Evolutionary conservation across 495 filamentous ascomycete genomes (phyloP).

Genomic region (Aspergillus biplanus): DNA sequence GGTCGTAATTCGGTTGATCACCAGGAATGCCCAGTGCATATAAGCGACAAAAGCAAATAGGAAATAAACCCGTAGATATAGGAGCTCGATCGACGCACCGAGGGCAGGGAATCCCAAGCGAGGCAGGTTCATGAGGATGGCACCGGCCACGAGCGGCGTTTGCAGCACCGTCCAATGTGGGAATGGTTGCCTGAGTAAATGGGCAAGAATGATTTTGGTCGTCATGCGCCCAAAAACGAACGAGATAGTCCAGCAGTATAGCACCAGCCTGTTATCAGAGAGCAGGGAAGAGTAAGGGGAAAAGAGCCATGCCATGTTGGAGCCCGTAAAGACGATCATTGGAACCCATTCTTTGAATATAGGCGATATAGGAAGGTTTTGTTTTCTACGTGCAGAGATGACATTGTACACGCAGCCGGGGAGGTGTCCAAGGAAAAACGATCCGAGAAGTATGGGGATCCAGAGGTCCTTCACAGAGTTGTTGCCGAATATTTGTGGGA

Average conservation of each 20-base stretch:
- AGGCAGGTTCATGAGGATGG: slow-evolving; percentile 81
- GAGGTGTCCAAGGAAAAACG: slow-evolving; percentile 80
- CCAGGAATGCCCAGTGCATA: slow-evolving; percentile 87
- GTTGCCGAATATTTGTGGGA: slow-evolving; percentile 61
- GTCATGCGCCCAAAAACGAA: slow-evolving; percentile 99
- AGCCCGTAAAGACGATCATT: slow-evolving; percentile 76
- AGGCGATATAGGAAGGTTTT: slow-evolving; percentile 76
- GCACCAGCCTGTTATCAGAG: slow-evolving; percentile 78
- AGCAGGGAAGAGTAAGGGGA: slow-evolving; percentile 82
- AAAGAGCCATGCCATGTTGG: slow-evolving; percentile 81
- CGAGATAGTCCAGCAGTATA: slow-evolving; percentile 91
- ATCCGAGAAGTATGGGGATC: slow-evolving; percentile 73
- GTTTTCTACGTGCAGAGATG: slow-evolving; percentile 68
- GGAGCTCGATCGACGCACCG: slow-evolving; percentile 63
- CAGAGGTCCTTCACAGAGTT: slow-evolving; percentile 82
- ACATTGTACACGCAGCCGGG: slow-evolving; percentile 83
- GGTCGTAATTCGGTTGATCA: slow-evolving; percentile 88
- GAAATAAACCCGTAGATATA: slow-evolving; percentile 83
- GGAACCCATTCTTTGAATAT: slow-evolving; percentile 95
- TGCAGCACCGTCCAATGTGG: slow-evolving; percentile 95
- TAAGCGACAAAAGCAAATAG: slow-evolving; percentile 80
- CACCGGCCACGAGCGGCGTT: slow-evolving; percentile 80
- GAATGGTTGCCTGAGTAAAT: slow-evolving; percentile 90
- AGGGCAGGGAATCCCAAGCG: slow-evolving; percentile 69
- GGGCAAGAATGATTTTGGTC: slow-evolving; percentile 97